phyloP scores from a whole-genome alignment of 2,329 filamentous ascomycete genomes.

The Pseudopithomyces chartarum region DNA sequence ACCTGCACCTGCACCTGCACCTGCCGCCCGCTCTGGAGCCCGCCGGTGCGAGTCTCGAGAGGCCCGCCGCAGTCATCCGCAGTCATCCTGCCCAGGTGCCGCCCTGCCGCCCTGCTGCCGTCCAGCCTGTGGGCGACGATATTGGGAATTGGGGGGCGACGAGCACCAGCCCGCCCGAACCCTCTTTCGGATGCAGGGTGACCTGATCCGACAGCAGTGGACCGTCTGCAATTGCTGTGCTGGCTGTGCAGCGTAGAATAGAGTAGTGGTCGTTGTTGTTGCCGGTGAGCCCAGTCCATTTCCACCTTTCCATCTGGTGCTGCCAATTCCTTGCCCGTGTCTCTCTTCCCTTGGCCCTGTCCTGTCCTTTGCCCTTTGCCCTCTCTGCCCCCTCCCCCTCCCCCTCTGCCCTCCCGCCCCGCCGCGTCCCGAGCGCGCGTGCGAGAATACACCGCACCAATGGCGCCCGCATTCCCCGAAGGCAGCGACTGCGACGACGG shows the following conservation, averaged over 20 bases:
- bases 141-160: no score
- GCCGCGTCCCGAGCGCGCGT: background rate
- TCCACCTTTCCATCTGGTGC: no score
- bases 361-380: background rate
- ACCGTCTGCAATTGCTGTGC: background rate
- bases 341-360: background rate
- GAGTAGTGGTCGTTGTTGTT: no score
- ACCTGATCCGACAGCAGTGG: background rate
- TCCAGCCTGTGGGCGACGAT: no score
- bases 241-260: no score
- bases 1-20: background rate
- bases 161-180: no score
- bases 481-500: slow-evolving; percentile 34
- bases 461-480: background rate
- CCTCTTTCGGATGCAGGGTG: no score
- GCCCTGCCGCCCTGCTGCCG: no score
- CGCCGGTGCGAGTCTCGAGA: background rate
- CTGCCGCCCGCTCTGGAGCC: background rate
- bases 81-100: no score
- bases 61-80: no score
- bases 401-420: background rate
- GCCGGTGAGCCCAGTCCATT: background rate
- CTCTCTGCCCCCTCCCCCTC: background rate
- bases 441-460: background rate
- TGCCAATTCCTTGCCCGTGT: no score